Conservation (phyloP, 202 grass and related monocot genomes). For the Musa balbisiana region DNA sequence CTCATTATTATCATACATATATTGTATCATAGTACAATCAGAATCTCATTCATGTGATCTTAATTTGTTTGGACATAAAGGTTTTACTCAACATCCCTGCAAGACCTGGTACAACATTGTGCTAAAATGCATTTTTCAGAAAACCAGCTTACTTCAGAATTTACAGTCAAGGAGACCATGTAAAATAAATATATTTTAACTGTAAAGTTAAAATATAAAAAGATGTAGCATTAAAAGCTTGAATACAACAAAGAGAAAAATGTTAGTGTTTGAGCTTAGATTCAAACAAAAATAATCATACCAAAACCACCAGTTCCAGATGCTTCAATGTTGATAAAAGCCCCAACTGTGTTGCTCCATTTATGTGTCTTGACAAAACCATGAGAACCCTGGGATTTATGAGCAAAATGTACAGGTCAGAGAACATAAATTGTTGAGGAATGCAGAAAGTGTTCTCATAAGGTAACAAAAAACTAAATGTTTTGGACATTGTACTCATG, state of each 20-base stretch:
- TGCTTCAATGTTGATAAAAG: constrained; percentile 98
- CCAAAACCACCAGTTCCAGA: constrained; percentile 88
- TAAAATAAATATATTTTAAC: background rate
- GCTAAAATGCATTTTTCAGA: background rate
- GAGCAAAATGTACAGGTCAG: background rate
- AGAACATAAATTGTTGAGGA: background rate
- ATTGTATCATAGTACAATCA: no score
- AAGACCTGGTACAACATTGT: background rate
- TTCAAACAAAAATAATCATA: constrained; percentile 19
- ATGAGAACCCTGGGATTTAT: constrained; percentile 67
- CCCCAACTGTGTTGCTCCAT: constrained; percentile 72
- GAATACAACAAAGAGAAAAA: background rate
- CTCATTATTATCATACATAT: no score
- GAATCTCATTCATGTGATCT: background rate
- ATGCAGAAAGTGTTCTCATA: no score
- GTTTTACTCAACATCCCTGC: background rate
- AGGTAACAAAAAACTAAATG: no score
- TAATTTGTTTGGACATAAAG: background rate
- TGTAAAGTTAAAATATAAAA: background rate
- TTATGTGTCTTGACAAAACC: constrained; percentile 91
- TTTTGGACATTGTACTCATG: no score
- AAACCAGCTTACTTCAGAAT: background rate
- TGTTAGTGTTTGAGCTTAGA: background rate
- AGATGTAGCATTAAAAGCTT: background rate
- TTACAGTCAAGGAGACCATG: background rate